These are phyloP conservation scores for Decorospora gaudefroyi DNA, from an alignment of 2,329 filamentous ascomycete genomes.

Conservation along the genomic window DNA sequence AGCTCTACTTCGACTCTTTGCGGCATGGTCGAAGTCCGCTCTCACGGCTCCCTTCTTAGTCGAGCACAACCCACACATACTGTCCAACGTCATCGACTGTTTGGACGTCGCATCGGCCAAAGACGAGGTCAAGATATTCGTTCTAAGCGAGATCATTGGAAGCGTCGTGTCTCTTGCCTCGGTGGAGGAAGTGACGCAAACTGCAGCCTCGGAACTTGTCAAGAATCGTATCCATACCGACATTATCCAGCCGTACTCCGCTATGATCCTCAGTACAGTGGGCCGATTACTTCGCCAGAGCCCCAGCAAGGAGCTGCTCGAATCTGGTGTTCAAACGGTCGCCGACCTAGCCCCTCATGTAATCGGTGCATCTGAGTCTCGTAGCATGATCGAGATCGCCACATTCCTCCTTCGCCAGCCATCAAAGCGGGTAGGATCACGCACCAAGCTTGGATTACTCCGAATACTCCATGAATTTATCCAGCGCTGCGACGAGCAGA, in stretches of 20 bases:
- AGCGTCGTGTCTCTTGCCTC: slow-evolving; percentile 31
- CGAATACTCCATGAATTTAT: slow-evolving; percentile 81
- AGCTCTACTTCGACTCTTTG: slow-evolving; percentile 76
- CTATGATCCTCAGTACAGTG: slow-evolving; percentile 63
- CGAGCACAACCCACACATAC: slow-evolving; percentile 60
- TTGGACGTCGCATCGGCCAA: slow-evolving; percentile 74
- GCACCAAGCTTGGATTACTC: slow-evolving; percentile 79
- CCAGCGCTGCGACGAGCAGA: slow-evolving; percentile 62
- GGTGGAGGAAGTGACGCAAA: slow-evolving; percentile 8
- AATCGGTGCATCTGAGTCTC: slow-evolving; percentile 61
- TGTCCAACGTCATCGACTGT: slow-evolving; percentile 73
- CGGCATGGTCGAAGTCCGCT: slow-evolving; percentile 74
- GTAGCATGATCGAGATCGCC: slow-evolving; percentile 77
- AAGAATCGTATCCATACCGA: slow-evolving; percentile 46
- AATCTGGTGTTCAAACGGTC: slow-evolving; percentile 76
- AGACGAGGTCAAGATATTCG: slow-evolving; percentile 82
- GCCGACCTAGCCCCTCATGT: slow-evolving; percentile 65
- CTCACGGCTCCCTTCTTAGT: slow-evolving; percentile 72
- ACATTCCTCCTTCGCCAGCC: slow-evolving; percentile 83
- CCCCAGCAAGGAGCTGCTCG: slow-evolving; percentile 73
- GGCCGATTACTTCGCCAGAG: slow-evolving; percentile 60
- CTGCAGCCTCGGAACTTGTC: slow-evolving; percentile 60
- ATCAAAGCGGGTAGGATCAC: slow-evolving; percentile 78
- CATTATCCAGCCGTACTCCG: slow-evolving; percentile 68
- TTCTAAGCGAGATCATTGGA: slow-evolving; percentile 74